Evolutionary conservation across 2,329 filamentous ascomycete species (phyloP).

Genomic region (Colletotrichum sidae): DNA sequence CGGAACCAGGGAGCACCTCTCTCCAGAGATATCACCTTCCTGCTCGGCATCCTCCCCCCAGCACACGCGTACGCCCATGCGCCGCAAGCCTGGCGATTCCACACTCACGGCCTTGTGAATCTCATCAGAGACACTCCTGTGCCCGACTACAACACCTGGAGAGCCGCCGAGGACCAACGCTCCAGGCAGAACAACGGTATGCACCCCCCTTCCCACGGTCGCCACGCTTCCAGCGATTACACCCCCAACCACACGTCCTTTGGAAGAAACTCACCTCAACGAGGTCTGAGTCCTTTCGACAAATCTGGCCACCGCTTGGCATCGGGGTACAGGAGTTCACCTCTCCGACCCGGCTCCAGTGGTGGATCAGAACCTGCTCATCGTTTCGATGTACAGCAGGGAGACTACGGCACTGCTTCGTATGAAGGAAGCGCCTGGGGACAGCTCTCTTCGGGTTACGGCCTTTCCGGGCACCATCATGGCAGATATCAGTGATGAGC

Average conservation of each 20-base stretch:
- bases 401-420: constrained; percentile 7
- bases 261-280: constrained; percentile 37
- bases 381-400: constrained; percentile 40
- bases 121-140: constrained; percentile 77
- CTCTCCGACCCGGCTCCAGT: constrained; percentile 61
- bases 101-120: constrained; percentile 76
- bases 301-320: constrained; percentile 50
- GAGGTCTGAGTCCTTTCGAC: constrained; percentile 62
- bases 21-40: constrained; percentile 74
- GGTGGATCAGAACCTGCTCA: constrained; percentile 52
- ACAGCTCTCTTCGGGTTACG: constrained; percentile 44
- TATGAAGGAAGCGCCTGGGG: constrained; percentile 44
- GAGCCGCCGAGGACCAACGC: constrained; percentile 49
- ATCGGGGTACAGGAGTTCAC: constrained; percentile 63
- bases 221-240: constrained; percentile 58
- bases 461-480: constrained; percentile 49
- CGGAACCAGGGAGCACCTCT: constrained; percentile 75
- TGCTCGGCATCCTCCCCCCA: constrained; percentile 79
- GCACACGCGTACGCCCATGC: constrained; percentile 78
- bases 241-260: constrained; percentile 41
- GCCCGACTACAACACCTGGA: constrained; percentile 70
- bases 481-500: constrained; percentile 49
- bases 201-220: constrained; percentile 51
- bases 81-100: constrained; percentile 79
- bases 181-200: constrained; percentile 47